These are phyloP conservation scores for Elasticomyces elasticus DNA, from an alignment of 495 filamentous ascomycete genomes.

Conservation along the genomic window DNA sequence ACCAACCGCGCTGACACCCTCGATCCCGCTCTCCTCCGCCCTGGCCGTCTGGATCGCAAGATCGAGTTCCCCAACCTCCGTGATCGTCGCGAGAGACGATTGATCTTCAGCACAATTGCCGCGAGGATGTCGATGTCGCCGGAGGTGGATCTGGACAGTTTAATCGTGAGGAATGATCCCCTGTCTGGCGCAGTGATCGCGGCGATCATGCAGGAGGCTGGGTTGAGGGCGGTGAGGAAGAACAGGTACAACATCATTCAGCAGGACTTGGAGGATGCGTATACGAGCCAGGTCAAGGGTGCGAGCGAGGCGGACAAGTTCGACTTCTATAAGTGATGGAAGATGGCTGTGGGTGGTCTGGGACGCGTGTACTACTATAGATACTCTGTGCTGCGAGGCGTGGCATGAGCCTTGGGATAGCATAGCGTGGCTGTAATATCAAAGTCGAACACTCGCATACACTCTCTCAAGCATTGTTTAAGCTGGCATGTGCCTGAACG, in stretches of 20 bases:
- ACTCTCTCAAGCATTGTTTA: too few relatives aligned
- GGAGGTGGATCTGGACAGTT: constrained; percentile 87
- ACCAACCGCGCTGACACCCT: constrained; percentile 97
- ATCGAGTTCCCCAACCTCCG: constrained; percentile 93
- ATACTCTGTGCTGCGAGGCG: background rate
- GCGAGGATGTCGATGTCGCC: constrained; percentile 92
- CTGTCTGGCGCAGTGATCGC: constrained; percentile 92
- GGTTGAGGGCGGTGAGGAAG: constrained; percentile 88
- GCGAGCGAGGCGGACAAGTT: constrained; percentile 69
- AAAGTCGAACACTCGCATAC: background rate
- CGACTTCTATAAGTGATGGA: constrained; percentile 49
- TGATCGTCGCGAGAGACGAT: constrained; percentile 82
- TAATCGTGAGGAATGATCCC: constrained; percentile 94
- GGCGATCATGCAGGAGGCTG: constrained; percentile 98
- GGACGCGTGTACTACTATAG: background rate
- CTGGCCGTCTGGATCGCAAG: constrained; percentile 95
- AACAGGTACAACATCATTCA: constrained; percentile 99
- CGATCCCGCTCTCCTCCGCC: constrained; percentile 85
- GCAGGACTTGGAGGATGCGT: constrained; percentile 88
- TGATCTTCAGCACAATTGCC: constrained; percentile 95
- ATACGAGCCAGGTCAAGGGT: constrained; percentile 88
- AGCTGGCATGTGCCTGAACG: background rate
- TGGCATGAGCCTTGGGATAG: background rate
- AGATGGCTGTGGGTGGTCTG: background rate
- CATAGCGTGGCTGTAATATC: background rate